phyloP scores from a whole-genome alignment of 257 asterid genomes.

The Solanum lycopersicoides region DNA sequence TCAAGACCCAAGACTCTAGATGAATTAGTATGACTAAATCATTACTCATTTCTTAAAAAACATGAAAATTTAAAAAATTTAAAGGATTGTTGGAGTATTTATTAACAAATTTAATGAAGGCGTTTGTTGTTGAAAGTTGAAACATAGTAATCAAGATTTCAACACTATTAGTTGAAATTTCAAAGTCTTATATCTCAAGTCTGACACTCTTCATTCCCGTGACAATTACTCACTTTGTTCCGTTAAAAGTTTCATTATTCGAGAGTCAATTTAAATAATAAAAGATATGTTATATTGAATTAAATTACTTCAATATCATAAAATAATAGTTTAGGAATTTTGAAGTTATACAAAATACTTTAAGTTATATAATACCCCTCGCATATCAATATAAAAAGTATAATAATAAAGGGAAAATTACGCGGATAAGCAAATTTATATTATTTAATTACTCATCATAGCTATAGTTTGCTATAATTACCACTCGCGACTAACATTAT shows the following conservation, averaged over 20 bases:
- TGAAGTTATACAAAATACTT: not conserved
- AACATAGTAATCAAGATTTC: not conserved
- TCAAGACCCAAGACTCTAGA: too few relatives aligned
- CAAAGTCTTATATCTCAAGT: not conserved
- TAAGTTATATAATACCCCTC: too few relatives aligned
- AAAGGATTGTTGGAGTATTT: not conserved
- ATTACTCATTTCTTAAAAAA: too few relatives aligned
- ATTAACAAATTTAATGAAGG: not conserved
- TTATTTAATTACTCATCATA: too few relatives aligned
- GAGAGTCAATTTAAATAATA: not conserved
- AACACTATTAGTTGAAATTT: not conserved
- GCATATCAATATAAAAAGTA: too few relatives aligned
- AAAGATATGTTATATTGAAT: not conserved
- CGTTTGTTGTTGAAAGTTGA: not conserved
- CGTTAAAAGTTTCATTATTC: not conserved
- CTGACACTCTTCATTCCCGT: not conserved
- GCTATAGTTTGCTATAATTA: too few relatives aligned
- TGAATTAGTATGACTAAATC: too few relatives aligned
- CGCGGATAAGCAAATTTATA: too few relatives aligned
- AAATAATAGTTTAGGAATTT: not conserved
- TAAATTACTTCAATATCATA: accelerated
- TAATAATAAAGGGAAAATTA: too few relatives aligned
- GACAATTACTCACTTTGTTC: not conserved
- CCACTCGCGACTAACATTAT: too few relatives aligned
- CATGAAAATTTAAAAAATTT: too few relatives aligned